A percentile compares a stretch with the other conserved stretches of the same genome.
Conservation (phyloP, 441 rosid species). For the Brassica hybrid region DNA sequence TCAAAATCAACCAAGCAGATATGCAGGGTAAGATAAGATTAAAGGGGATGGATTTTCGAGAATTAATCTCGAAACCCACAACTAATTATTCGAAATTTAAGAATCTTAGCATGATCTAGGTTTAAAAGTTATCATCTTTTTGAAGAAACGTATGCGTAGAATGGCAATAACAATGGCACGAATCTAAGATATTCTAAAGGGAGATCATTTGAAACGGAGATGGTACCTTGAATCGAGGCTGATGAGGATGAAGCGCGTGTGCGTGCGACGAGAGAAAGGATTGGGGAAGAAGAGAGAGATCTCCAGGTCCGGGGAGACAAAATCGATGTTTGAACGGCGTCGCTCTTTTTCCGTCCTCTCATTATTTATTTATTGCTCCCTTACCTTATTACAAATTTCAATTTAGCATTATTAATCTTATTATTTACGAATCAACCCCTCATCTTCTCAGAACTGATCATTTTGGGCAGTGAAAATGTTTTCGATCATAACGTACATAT, state of each 20-base stretch:
- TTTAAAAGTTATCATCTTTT: not conserved
- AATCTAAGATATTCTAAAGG: no score
- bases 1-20: constrained; percentile 16
- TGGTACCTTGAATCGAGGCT: no score
- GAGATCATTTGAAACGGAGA: no score
- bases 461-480: not conserved
- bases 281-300: no score
- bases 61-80: not conserved
- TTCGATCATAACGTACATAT: not conserved
- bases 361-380: no score
- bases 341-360: no score
- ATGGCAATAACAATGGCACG: not conserved
- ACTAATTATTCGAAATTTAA: not conserved
- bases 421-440: not conserved
- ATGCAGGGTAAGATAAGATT: constrained; percentile 5
- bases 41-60: not conserved
- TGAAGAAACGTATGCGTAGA: not conserved
- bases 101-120: constrained; percentile 9
- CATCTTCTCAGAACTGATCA: not conserved
- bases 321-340: no score
- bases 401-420: no score
- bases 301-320: no score
- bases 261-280: no score
- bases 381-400: no score
- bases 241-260: no score